A percentile compares a stretch with the other conserved stretches of the same genome.
phyloP scores from a whole-genome alignment of 1,139 yeast genomes.

The Pichia sp. region DNA sequence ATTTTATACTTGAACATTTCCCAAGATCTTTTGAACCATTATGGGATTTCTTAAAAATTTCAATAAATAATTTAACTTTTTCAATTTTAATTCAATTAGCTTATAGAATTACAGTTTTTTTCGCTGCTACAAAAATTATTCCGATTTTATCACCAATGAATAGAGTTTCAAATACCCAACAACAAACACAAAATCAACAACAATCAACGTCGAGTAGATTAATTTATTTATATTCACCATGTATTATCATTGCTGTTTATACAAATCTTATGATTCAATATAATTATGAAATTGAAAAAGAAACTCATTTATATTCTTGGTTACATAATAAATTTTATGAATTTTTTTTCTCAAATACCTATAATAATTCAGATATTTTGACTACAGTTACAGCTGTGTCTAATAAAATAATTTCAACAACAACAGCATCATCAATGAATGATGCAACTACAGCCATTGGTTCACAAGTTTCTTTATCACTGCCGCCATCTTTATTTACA shows the following conservation, averaged over 20 bases:
- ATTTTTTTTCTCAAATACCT: background rate
- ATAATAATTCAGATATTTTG: background rate
- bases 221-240: conserved; percentile 85
- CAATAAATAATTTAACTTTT: conserved; percentile 71
- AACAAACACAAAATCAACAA: conserved; percentile 1
- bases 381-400: conserved; percentile 1
- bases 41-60: conserved; percentile 61
- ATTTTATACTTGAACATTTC: conserved; percentile 34
- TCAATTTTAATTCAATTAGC: conserved; percentile 77
- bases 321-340: conserved; percentile 11
- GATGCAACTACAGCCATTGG: background rate
- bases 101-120: conserved; percentile 80
- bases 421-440: background rate
- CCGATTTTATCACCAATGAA: conserved; percentile 56
- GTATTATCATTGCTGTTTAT: conserved; percentile 88
- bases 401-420: background rate
- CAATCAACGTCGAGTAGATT: conserved; percentile 42
- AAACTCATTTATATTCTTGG: conserved; percentile 29
- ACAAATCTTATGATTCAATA: conserved; percentile 91
- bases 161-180: conserved; percentile 7
- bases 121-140: conserved; percentile 89
- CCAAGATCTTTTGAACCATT: conserved; percentile 59
- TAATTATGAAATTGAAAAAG: conserved; percentile 58
- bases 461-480: background rate
- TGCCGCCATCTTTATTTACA: conserved; percentile 1